A percentile compares a stretch with the other conserved stretches of the same genome.
phyloP scores from a whole-genome alignment of 1,284 basidiomycete genomes.

The Malassezia obtusa region DNA sequence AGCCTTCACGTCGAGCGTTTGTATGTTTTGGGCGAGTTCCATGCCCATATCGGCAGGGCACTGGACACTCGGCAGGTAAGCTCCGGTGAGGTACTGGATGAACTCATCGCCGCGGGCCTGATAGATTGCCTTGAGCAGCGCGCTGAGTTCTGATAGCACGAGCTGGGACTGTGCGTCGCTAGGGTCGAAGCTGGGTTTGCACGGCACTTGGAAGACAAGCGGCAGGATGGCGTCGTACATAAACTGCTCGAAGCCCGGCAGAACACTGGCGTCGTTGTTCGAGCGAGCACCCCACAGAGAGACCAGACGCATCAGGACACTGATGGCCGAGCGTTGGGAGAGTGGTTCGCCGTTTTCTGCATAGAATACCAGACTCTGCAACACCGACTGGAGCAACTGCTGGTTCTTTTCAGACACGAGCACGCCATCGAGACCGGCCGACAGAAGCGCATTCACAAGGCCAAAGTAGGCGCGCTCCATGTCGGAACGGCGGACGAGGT shows the following conservation, averaged over 20 bases:
- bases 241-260: slow-evolving; percentile 87
- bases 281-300: slow-evolving; percentile 61
- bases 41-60: slow-evolving; percentile 70
- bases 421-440: slow-evolving; percentile 63
- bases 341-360: slow-evolving; percentile 30
- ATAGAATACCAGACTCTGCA: slow-evolving; percentile 57
- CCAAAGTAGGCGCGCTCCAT: slow-evolving; percentile 82
- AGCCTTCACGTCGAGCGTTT: slow-evolving; percentile 58
- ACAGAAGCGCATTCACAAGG: slow-evolving; percentile 72
- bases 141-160: slow-evolving; percentile 23
- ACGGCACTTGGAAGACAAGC: slow-evolving; percentile 70
- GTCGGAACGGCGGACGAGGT: slow-evolving; percentile 68
- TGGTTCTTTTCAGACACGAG: slow-evolving; percentile 82
- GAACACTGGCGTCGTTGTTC: slow-evolving; percentile 1
- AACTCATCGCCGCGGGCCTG: slow-evolving; percentile 73
- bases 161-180: slow-evolving; percentile 63
- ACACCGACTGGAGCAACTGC: slow-evolving; percentile 65
- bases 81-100: slow-evolving; percentile 65
- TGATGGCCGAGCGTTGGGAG: slow-evolving; percentile 71
- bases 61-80: slow-evolving; percentile 76
- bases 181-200: slow-evolving; percentile 69
- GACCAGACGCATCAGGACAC: slow-evolving; percentile 63
- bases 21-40: slow-evolving; percentile 55
- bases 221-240: slow-evolving; percentile 81
- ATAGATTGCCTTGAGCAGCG: slow-evolving; percentile 68